Conservation (phyloP, 208 protist species). For the Wallacemonas rigidus region DNA sequence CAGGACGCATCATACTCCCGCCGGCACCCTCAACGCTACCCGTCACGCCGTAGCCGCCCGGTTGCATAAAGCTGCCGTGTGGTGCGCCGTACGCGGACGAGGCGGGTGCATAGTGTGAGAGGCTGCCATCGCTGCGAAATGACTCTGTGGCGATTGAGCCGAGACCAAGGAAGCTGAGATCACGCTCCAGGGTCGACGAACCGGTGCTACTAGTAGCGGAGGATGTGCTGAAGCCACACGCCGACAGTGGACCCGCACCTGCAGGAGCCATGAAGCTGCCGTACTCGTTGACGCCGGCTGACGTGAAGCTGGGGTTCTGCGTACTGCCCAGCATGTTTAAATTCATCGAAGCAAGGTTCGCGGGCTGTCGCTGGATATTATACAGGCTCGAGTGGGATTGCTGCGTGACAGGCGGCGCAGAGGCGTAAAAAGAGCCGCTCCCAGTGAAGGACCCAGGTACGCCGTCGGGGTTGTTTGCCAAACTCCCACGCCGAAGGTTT, state of each 20-base stretch:
- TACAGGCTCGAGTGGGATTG: not conserved
- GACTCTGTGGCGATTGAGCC: slow-evolving; percentile 3
- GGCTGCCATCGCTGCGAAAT: not conserved
- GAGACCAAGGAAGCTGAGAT: slow-evolving; percentile 9
- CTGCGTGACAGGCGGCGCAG: not conserved
- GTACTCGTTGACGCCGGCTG: no score
- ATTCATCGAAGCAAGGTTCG: not conserved
- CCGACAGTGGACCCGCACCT: not conserved
- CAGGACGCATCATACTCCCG: not conserved
- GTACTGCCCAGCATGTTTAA: not conserved
- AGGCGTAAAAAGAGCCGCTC: not conserved
- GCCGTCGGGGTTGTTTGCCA: not conserved
- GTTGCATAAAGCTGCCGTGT: slow-evolving; percentile 5
- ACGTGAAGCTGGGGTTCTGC: not conserved
- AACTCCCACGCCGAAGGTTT: not conserved
- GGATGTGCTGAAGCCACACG: not conserved
- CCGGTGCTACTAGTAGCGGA: not conserved
- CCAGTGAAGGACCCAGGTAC: not conserved
- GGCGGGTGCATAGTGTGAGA: not conserved
- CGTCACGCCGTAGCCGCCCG: not conserved
- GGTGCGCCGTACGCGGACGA: not conserved
- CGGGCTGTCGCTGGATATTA: not conserved
- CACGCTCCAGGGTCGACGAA: not conserved
- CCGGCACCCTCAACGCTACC: not conserved
- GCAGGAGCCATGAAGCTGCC: slow-evolving; percentile 12